Conservation (phyloP, 2,329 filamentous ascomycete genomes). For the Xylariaceae sp. region DNA sequence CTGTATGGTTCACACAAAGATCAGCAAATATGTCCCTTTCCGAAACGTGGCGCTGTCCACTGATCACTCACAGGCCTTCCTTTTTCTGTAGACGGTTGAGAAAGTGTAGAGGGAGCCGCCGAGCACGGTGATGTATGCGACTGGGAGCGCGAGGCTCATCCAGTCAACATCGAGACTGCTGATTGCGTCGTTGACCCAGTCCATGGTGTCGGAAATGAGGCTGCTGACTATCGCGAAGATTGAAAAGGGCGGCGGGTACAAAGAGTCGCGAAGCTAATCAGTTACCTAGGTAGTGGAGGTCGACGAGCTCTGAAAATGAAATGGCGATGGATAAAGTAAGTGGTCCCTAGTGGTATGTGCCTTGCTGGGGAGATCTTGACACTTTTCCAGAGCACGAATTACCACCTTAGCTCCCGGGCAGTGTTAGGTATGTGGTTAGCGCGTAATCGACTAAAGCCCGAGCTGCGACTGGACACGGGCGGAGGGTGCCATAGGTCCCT, state of each 20-base stretch:
- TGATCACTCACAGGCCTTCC: slow-evolving; percentile 66
- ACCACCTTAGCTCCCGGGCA: background rate
- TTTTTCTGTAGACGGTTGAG: slow-evolving; percentile 85
- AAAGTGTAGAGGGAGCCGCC: slow-evolving; percentile 87
- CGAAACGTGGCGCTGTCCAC: background rate
- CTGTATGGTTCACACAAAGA: slow-evolving; percentile 37
- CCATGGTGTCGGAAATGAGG: no score
- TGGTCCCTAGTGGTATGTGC: slow-evolving; percentile 5
- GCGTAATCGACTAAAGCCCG: background rate
- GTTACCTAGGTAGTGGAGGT: background rate
- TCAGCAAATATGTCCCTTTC: background rate
- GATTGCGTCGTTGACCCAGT: slow-evolving; percentile 3
- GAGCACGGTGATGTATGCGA: slow-evolving; percentile 85
- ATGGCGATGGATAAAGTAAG: background rate
- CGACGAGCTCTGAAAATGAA: background rate
- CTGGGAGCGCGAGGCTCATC: slow-evolving; percentile 77
- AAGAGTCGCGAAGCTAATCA: slow-evolving; percentile 9
- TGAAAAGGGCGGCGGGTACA: no score
- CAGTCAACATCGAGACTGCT: slow-evolving; percentile 62
- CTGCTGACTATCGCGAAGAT: no score
- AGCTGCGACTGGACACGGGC: background rate
- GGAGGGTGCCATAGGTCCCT: background rate
- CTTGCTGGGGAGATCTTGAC: slow-evolving; percentile 28
- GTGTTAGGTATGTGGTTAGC: background rate
- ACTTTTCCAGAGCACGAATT: slow-evolving; percentile 27